Evolutionary conservation across 441 rosid genomes (phyloP), one percentile per base, ranked within the genome.

Genomic region (Melastoma candidum): DNA sequence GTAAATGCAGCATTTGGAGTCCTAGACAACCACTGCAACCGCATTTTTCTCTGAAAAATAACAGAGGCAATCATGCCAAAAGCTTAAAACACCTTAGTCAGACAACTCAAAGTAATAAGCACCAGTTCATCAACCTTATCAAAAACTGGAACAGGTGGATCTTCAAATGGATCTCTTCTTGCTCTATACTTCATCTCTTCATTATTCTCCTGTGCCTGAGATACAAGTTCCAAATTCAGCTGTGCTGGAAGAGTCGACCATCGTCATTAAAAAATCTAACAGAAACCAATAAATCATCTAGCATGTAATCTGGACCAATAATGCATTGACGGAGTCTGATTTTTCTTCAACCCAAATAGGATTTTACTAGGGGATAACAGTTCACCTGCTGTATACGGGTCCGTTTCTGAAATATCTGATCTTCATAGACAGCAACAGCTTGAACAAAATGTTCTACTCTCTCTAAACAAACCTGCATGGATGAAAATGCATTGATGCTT

Each of bases 341-440:
- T 36, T 36, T 36, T 17, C 22, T 17, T 17, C 22, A 17, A 17
- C 22, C 22, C 22, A 17, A 17, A 17, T 17, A 17, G 22, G 22
- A 17, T 17, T 17, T 17, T 17, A 17, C 22, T 17, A 17, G 22
- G 22, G 22, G 41, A 36, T 36, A 6, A 36, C 41, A 36, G 41
- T 2, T 36, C 2, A 66, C 97, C 99, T 81, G 92, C 63, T 87
- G 90, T 66, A 89, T 80, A 57, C 94, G 95, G 55, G 84, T 58
- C 66, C 99, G 84, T 68, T 89, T 94, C 78, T 94, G 96, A 73
- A 93, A 89, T 48, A 94, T 94, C 73, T 87, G 90, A 61, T 78
- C 97, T 76, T 94, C 99, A 65, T 76, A 55, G 48, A 75, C 79
- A 68, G 97, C 83, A 51, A 89, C 82, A 63, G 87, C 69, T 71